Evolutionary conservation across 2,329 filamentous ascomycete species (phyloP).

Genomic region (Epicoccum sorghinum): DNA sequence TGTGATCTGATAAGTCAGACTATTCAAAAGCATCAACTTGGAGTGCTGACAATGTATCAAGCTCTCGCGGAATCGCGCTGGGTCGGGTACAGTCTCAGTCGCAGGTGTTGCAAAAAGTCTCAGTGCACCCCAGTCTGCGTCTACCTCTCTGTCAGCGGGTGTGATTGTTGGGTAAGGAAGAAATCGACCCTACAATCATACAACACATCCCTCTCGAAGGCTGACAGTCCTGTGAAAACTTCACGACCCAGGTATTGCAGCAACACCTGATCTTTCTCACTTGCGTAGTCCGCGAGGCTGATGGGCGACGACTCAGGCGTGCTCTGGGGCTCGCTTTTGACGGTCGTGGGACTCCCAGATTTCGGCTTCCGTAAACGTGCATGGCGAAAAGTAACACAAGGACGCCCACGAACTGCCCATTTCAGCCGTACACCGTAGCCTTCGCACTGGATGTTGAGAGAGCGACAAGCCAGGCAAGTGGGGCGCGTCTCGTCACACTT

Average conservation of each 20-base stretch:
- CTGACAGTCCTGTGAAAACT: background rate
- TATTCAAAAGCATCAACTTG: conserved; percentile 12
- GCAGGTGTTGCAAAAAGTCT: conserved; percentile 8
- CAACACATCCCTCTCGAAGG: conserved; percentile 11
- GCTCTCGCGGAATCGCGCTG: conserved; percentile 8
- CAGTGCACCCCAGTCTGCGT: conserved; percentile 15
- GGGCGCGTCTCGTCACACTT: conserved; percentile 14
- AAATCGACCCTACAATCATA: conserved; percentile 10
- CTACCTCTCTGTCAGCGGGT: background rate
- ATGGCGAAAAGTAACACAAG: conserved; percentile 2
- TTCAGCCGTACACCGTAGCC: conserved; percentile 13
- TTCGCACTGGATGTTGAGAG: conserved; percentile 8
- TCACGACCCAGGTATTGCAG: conserved; percentile 6
- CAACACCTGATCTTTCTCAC: conserved; percentile 3
- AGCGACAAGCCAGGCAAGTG: conserved; percentile 2
- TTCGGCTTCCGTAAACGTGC: conserved; percentile 6
- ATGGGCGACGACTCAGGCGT: background rate
- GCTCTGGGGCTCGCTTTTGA: background rate
- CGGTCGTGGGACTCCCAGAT: background rate
- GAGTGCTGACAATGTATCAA: conserved; percentile 8
- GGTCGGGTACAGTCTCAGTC: conserved; percentile 2
- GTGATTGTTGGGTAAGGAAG: background rate
- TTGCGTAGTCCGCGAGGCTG: background rate
- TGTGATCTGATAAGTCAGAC: conserved; percentile 14
- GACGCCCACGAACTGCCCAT: conserved; percentile 8